Evolutionary conservation across 768 basidiomycete genomes (phyloP).

Genomic region (Cyclocybe cylindracea): DNA sequence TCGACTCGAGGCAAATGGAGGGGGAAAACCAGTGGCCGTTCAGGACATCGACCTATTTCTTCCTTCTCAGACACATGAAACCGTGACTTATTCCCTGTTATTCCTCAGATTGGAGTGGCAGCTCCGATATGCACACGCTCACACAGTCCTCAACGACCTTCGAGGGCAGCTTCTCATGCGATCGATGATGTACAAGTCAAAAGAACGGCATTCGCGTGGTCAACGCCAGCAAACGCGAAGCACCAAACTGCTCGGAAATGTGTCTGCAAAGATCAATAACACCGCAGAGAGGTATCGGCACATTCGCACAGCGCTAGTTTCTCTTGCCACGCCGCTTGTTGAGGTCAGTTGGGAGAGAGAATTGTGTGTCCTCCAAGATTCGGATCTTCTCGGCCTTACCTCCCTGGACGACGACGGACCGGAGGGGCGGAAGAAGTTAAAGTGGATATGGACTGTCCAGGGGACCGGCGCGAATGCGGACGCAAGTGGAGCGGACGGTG

Average conservation of each 20-base stretch:
- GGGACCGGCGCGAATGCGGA: conserved; percentile 5
- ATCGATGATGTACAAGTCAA: conserved; percentile 26
- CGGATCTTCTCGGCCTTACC: conserved; percentile 9
- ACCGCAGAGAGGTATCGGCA: conserved; percentile 11
- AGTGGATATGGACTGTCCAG: conserved; percentile 20
- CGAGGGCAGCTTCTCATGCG: conserved; percentile 22
- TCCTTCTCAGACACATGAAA: conserved; percentile 7
- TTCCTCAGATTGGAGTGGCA: conserved; percentile 21
- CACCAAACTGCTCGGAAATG: conserved; percentile 9
- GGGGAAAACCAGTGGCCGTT: background rate
- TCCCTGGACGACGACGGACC: conserved; percentile 5
- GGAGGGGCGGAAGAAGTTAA: conserved; percentile 13
- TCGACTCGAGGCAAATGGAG: too few relatives aligned
- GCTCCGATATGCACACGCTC: conserved; percentile 25
- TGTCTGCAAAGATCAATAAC: conserved; percentile 14
- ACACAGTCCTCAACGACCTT: conserved; percentile 23
- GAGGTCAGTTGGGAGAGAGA: conserved; percentile 3
- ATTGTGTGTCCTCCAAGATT: conserved; percentile 8
- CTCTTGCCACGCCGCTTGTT: background rate
- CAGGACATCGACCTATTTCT: conserved; percentile 14
- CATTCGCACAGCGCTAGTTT: background rate
- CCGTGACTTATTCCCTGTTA: background rate
- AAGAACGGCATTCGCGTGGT: conserved; percentile 22
- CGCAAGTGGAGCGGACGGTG: background rate
- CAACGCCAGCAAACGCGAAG: conserved; percentile 22